A percentile compares a stretch with the other conserved stretches of the same genome.
Evolutionary conservation across 139 green algal genomes (phyloP).

Genomic region (Chlorella sp.): DNA sequence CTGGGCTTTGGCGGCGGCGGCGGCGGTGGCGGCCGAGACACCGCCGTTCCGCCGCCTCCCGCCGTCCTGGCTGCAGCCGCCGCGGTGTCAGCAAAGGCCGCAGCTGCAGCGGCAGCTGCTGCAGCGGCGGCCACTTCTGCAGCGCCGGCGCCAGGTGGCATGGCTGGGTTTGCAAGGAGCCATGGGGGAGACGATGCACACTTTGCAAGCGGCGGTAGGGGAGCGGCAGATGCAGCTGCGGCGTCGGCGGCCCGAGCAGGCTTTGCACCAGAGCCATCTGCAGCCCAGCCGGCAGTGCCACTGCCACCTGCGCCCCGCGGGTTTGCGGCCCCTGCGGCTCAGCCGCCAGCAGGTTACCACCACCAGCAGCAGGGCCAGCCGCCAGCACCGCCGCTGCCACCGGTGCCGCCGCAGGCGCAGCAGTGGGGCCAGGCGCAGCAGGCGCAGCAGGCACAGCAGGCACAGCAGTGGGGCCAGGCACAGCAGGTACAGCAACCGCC

Average conservation of each 20-base stretch:
- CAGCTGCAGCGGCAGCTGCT: not conserved
- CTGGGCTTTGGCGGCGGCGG: constrained; percentile 68
- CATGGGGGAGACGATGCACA: constrained; percentile 35
- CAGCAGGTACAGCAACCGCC: not conserved
- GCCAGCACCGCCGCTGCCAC: not conserved
- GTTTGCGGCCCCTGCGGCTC: constrained; percentile 13
- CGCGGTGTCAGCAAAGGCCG: not conserved
- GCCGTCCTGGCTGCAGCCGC: not conserved
- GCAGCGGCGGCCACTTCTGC: not conserved
- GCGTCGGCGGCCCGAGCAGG: constrained; percentile 13
- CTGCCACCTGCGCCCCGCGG: not conserved
- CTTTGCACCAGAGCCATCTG: not conserved
- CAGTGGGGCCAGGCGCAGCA: not conserved
- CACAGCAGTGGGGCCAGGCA: constrained; percentile 29
- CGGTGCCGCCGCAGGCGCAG: constrained; percentile 22
- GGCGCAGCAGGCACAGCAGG: not conserved
- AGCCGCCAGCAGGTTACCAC: not conserved
- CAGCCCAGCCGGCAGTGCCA: not conserved
- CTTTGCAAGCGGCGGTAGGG: constrained; percentile 19
- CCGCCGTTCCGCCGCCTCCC: not conserved
- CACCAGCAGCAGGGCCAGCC: constrained; percentile 34
- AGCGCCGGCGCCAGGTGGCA: not conserved
- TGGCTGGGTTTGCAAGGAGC: constrained; percentile 31
- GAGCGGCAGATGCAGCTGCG: not conserved
- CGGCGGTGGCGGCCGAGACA: constrained; percentile 2